These are phyloP conservation scores for Mrakiaceae sp. DNA, from an alignment of 1,284 basidiomycete species.

Conservation along the genomic window DNA sequence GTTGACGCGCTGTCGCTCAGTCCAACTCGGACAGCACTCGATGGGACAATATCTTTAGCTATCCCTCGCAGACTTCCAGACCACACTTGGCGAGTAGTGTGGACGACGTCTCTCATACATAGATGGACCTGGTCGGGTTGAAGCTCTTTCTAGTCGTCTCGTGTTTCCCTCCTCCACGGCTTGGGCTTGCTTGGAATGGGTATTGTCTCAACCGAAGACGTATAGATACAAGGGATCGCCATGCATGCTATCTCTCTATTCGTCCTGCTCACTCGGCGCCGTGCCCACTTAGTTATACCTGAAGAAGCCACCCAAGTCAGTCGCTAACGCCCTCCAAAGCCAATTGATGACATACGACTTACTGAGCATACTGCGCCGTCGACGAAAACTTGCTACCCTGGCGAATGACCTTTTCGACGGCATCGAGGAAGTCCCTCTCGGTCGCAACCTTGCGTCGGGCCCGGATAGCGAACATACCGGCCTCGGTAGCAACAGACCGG, in stretches of 20 bases:
- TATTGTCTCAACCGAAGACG: not conserved
- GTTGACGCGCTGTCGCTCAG: too few relatives aligned
- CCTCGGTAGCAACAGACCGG: conserved; percentile 94
- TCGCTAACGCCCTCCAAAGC: not conserved
- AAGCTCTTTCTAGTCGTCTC: too few relatives aligned
- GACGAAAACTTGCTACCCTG: conserved; percentile 95
- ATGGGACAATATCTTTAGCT: too few relatives aligned
- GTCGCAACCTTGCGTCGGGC: conserved; percentile 93
- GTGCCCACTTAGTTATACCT: too few relatives aligned
- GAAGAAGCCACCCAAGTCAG: too few relatives aligned
- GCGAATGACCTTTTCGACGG: conserved; percentile 95
- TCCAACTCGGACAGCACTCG: too few relatives aligned
- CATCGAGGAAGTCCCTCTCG: conserved; percentile 94
- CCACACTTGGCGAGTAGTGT: too few relatives aligned
- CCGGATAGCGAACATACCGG: conserved; percentile 99
- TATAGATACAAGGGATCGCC: not conserved
- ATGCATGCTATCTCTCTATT: not conserved
- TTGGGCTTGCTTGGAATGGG: too few relatives aligned
- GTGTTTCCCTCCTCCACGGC: too few relatives aligned
- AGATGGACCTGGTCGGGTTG: too few relatives aligned
- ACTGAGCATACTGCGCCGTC: conserved; percentile 47
- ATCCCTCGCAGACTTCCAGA: too few relatives aligned
- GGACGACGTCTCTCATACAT: too few relatives aligned
- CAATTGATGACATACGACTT: not conserved
- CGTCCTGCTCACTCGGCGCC: not conserved